A percentile compares a stretch with the other conserved stretches of the same genome.
Evolutionary conservation across 225 moss, liverwort and hornwort genomes (phyloP).

Genomic region (Marchantia polymorpha): DNA sequence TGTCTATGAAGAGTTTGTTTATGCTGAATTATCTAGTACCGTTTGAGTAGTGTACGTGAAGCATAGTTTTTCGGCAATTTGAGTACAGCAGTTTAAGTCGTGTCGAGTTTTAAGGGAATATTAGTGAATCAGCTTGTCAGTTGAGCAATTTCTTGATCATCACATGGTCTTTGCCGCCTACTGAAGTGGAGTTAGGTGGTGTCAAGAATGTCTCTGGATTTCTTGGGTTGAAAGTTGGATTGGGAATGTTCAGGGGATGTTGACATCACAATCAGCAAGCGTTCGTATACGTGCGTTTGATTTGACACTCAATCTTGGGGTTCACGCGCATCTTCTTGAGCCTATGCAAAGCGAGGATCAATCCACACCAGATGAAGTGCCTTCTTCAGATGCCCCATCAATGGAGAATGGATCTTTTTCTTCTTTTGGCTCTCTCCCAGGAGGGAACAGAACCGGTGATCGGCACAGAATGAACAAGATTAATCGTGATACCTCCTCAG

Average conservation of each 20-base stretch:
- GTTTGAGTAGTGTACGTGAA: background rate
- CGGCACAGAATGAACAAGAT: slow-evolving; percentile 38
- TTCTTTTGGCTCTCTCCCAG: slow-evolving; percentile 49
- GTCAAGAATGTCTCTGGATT: background rate
- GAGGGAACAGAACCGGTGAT: slow-evolving; percentile 27
- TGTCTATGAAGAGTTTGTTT: background rate
- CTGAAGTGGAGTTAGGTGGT: background rate
- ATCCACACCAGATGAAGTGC: slow-evolving; percentile 63
- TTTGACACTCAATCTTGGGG: slow-evolving; percentile 89
- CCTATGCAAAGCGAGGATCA: slow-evolving; percentile 94
- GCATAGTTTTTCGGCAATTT: background rate
- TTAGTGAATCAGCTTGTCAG: background rate
- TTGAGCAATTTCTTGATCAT: background rate
- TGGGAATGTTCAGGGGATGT: slow-evolving; percentile 65
- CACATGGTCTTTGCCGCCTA: background rate
- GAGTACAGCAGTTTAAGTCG: background rate
- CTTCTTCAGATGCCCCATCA: slow-evolving; percentile 43
- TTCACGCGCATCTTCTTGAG: slow-evolving; percentile 97
- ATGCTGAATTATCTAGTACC: background rate
- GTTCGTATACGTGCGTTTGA: slow-evolving; percentile 97
- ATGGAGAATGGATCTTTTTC: slow-evolving; percentile 87
- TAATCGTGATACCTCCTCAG: slow-evolving; percentile 33
- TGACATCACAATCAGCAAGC: slow-evolving; percentile 64
- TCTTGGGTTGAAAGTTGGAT: background rate
- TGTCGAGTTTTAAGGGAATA: background rate